Evolutionary conservation across 176 grass and related monocot genomes (phyloP).

Genomic region (Musa troglodytarum): DNA sequence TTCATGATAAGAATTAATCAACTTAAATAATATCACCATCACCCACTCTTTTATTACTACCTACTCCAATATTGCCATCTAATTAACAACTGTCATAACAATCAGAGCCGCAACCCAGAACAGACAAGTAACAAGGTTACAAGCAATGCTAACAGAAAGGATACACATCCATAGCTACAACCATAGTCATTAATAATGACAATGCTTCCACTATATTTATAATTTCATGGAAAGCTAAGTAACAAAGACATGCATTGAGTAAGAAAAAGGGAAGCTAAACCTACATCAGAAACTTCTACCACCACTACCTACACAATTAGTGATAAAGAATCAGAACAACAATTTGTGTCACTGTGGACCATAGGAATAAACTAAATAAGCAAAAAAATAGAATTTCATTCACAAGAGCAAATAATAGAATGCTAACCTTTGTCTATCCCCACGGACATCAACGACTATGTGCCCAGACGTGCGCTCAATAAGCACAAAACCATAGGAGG

Average conservation of each 20-base stretch:
- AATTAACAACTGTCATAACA: neutral
- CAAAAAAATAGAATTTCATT: too few relatives aligned
- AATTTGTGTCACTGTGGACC: neutral
- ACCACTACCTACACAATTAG: neutral
- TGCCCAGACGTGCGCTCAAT: conserved; percentile 71
- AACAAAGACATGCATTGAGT: too few relatives aligned
- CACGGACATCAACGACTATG: conserved; percentile 73
- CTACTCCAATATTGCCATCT: neutral
- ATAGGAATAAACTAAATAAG: neutral
- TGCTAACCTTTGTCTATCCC: conserved; percentile 62
- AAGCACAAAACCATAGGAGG: conserved; percentile 79
- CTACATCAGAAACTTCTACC: too few relatives aligned
- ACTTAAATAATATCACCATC: neutral
- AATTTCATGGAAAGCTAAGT: too few relatives aligned
- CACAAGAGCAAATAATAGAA: neutral
- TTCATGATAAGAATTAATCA: neutral
- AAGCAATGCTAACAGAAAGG: neutral
- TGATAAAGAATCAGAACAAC: neutral
- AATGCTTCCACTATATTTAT: neutral
- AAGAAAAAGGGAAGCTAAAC: too few relatives aligned
- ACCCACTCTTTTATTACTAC: neutral
- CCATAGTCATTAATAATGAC: neutral
- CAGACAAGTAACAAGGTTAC: neutral
- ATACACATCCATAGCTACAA: neutral
- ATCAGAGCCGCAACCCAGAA: neutral